Evolutionary conservation across 202 grass and related monocot genomes (phyloP).

Genomic region (Setaria italica): DNA sequence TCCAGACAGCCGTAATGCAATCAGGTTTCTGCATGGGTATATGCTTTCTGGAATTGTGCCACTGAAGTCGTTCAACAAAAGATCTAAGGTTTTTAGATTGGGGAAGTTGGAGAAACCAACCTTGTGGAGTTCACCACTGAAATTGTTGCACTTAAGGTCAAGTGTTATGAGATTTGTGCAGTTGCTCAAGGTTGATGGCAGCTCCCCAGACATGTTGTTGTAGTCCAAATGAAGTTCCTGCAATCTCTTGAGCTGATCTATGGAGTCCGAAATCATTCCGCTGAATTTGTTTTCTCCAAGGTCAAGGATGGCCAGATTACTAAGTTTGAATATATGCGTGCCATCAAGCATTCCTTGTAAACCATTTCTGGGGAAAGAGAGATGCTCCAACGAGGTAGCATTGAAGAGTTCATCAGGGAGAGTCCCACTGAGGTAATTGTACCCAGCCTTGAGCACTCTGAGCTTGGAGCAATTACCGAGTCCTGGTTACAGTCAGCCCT

Average conservation of each 20-base stretch:
- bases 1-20: neutral
- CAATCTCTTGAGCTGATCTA: slow-evolving; percentile 42
- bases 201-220: neutral
- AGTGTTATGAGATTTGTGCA: no score
- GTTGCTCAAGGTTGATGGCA: no score
- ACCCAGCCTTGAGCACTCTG: slow-evolving; percentile 32
- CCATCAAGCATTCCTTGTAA: slow-evolving; percentile 45
- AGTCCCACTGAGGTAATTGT: slow-evolving; percentile 50
- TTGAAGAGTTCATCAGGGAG: slow-evolving; percentile 62
- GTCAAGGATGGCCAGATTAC: slow-evolving; percentile 52
- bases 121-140: no score
- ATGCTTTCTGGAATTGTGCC: neutral
- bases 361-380: slow-evolving; percentile 45
- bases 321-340: slow-evolving; percentile 22
- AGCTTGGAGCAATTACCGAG: slow-evolving; percentile 60
- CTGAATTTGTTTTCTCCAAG: slow-evolving; percentile 51
- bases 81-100: slow-evolving; percentile 43
- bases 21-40: neutral
- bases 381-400: slow-evolving; percentile 35
- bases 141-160: no score
- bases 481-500: no score
- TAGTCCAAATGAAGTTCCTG: slow-evolving; percentile 21
- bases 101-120: neutral
- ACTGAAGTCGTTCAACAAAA: slow-evolving; percentile 13
- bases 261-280: neutral